Evolutionary conservation across 805 yeast species (phyloP).

Genomic region (Teunomyces pallodes): DNA sequence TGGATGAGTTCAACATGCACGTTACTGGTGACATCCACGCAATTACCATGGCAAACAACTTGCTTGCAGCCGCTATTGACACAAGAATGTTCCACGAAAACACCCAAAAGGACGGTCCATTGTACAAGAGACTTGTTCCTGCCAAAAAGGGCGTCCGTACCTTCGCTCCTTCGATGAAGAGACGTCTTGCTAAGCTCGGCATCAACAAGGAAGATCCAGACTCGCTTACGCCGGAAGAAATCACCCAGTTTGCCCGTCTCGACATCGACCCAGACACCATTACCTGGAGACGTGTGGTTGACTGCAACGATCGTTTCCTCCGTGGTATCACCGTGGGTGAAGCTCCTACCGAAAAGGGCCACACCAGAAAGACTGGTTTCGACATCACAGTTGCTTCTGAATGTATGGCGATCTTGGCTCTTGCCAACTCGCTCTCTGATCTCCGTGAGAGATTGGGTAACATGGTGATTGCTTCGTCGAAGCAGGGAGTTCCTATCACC

Average conservation of each 20-base stretch:
- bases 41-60: conserved; percentile 75
- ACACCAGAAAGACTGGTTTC: conserved; percentile 71
- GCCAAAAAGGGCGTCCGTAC: conserved; percentile 66
- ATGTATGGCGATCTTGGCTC: conserved; percentile 81
- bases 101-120: conserved; percentile 71
- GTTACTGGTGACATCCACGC: conserved; percentile 87
- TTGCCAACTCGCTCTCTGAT: conserved; percentile 67
- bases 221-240: conserved; percentile 68
- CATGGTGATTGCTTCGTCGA: conserved; percentile 71
- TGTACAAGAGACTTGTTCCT: conserved; percentile 75
- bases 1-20: conserved; percentile 87
- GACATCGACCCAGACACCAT: conserved; percentile 78
- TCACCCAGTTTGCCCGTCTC: conserved; percentile 60
- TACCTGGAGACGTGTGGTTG: conserved; percentile 82
- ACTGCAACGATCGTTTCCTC: conserved; percentile 76
- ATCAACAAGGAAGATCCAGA: conserved; percentile 70
- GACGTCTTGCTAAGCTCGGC: conserved; percentile 65
- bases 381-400: conserved; percentile 86
- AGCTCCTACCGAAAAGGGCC: conserved; percentile 78
- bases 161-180: conserved; percentile 66
- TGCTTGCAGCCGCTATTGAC: conserved; percentile 82
- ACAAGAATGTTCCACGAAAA: conserved; percentile 82
- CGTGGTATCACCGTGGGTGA: conserved; percentile 78
- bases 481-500: conserved; percentile 69
- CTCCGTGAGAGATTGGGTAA: conserved; percentile 72